Conservation (phyloP, 176 grass and related monocot genomes). For the Aegilops tauschii region DNA sequence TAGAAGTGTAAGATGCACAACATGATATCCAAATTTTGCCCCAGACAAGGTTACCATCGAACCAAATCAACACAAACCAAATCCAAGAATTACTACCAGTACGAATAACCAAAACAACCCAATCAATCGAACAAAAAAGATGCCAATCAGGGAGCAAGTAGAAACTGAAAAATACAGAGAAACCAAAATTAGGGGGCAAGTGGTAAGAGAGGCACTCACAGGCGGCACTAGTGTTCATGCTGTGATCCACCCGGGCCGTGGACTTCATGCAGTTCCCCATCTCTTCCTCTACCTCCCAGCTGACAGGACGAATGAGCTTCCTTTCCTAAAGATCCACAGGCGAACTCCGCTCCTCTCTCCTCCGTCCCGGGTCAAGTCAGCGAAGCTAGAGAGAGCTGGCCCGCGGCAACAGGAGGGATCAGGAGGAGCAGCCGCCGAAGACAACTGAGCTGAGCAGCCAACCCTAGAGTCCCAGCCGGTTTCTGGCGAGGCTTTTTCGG, state of each 20-base stretch:
- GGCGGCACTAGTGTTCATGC: constrained; percentile 51
- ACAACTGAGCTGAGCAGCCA: neutral
- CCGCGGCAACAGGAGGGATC: neutral
- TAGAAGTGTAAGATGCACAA: neutral
- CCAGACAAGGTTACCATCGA: neutral
- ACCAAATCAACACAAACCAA: neutral
- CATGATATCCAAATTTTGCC: neutral
- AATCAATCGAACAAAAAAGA: neutral
- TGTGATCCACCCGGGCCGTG: constrained; percentile 51
- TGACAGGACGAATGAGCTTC: neutral
- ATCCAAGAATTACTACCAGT: neutral
- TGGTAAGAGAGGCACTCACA: constrained; percentile 53
- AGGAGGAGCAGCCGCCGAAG: neutral
- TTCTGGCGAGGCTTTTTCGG: neutral
- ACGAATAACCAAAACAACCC: neutral
- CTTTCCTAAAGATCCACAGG: neutral
- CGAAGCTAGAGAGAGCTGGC: neutral
- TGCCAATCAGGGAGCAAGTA: neutral
- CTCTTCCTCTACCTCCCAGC: neutral
- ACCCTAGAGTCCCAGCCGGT: neutral
- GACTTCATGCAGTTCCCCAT: constrained; percentile 90
- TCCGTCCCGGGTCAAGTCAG: neutral
- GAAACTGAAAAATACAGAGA: constrained; percentile 23
- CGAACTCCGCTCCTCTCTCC: neutral
- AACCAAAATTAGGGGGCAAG: neutral